These are phyloP conservation scores for Coleophoma eucalyptorum DNA, from an alignment of 2,329 filamentous ascomycete species.

Conservation along the genomic window DNA sequence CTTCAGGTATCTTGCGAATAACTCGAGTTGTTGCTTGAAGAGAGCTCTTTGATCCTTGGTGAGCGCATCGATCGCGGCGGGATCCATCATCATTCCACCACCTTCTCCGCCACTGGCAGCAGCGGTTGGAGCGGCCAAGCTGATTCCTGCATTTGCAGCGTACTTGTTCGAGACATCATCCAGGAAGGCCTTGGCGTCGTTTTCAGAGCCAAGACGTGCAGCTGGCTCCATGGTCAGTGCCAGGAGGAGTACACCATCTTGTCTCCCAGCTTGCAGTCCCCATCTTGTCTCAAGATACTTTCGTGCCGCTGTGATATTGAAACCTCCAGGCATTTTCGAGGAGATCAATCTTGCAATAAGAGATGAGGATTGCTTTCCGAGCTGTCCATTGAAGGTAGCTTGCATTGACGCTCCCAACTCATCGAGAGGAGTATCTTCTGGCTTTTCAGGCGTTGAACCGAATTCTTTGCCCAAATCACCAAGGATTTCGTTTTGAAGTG, in stretches of 20 bases:
- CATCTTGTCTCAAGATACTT: slow-evolving; percentile 95
- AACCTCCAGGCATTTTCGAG: slow-evolving; percentile 98
- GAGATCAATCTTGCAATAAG: slow-evolving; percentile 93
- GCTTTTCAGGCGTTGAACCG: slow-evolving; percentile 95
- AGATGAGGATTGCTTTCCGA: slow-evolving; percentile 93
- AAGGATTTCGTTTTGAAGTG: slow-evolving; percentile 96
- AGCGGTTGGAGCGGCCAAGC: slow-evolving; percentile 70
- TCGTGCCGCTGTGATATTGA: slow-evolving; percentile 94
- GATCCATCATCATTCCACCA: slow-evolving; percentile 99
- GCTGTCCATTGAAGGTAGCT: slow-evolving; percentile 96
- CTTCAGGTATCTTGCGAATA: slow-evolving; percentile 93
- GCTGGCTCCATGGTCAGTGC: slow-evolving; percentile 91
- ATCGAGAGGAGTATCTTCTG: slow-evolving; percentile 94
- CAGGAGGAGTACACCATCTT: slow-evolving; percentile 85
- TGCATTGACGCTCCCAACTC: slow-evolving; percentile 95
- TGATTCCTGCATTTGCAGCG: slow-evolving; percentile 78
- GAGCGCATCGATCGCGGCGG: slow-evolving; percentile 90
- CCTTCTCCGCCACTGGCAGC: slow-evolving; percentile 65
- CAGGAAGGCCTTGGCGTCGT: slow-evolving; percentile 87
- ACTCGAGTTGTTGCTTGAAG: slow-evolving; percentile 97
- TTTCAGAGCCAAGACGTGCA: slow-evolving; percentile 81
- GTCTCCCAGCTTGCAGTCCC: slow-evolving; percentile 81
- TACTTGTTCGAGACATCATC: slow-evolving; percentile 90
- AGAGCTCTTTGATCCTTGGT: slow-evolving; percentile 95
- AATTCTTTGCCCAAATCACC: slow-evolving; percentile 98